phyloP scores from a whole-genome alignment of 2,329 filamentous ascomycete species.

The Emmonsiellopsis sp. region DNA sequence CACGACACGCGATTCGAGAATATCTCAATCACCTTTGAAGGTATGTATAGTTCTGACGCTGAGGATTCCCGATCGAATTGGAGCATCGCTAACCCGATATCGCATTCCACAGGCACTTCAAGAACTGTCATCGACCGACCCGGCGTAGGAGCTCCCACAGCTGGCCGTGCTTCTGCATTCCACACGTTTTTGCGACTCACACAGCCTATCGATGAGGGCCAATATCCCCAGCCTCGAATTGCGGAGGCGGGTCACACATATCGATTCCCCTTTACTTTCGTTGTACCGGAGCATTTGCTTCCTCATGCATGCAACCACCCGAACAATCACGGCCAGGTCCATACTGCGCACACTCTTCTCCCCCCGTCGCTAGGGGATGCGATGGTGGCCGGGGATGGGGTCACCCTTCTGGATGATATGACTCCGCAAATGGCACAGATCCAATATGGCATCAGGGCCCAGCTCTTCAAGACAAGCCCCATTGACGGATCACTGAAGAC shows the following conservation, averaged over 20 bases:
- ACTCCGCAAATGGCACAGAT: constrained; percentile 55
- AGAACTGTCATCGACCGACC: constrained; percentile 48
- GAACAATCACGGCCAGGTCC: constrained; percentile 42
- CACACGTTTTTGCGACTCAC: constrained; percentile 55
- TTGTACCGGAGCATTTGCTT: constrained; percentile 52
- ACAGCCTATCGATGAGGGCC: constrained; percentile 47
- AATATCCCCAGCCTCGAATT: constrained; percentile 48
- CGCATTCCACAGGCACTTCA: constrained; percentile 35
- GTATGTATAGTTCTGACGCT: constrained; percentile 7
- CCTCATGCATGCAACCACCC: constrained; percentile 51
- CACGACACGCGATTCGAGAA: constrained; percentile 21
- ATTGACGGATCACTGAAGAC: constrained; percentile 31
- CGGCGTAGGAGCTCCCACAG: constrained; percentile 42
- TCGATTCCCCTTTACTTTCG: constrained; percentile 55
- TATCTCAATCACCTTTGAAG: constrained; percentile 22
- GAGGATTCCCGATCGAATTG: too few species aligned
- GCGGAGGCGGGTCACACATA: constrained; percentile 48
- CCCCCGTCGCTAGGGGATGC: constrained; percentile 55
- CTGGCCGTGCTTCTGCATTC: constrained; percentile 46
- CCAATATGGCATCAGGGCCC: constrained; percentile 46
- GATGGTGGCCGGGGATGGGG: constrained; percentile 42
- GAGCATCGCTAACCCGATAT: not conserved
- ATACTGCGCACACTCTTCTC: constrained; percentile 47
- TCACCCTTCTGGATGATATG: constrained; percentile 49
- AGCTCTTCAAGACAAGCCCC: constrained; percentile 31